Evolutionary conservation across 164 flowering plant genomes (phyloP).

Genomic region (Berberis vulgaris): DNA sequence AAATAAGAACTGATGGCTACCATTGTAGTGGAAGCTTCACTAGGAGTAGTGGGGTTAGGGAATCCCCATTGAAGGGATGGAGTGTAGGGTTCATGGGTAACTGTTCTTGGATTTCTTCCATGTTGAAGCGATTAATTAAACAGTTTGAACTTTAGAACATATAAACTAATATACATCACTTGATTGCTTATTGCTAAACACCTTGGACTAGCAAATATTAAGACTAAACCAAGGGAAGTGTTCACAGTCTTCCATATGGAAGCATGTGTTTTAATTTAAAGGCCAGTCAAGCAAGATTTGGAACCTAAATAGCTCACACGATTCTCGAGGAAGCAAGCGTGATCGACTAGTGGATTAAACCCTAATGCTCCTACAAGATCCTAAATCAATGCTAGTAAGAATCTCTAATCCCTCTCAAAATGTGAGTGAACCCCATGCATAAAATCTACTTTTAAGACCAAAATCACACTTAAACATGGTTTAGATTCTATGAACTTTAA

Average conservation of each 20-base stretch:
- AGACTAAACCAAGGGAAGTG: conserved; percentile 4
- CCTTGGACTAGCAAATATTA: conserved; percentile 4
- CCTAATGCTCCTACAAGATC: conserved; percentile 12
- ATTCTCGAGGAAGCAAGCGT: conserved; percentile 3
- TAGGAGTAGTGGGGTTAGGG: conserved; percentile 5
- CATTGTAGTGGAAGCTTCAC: conserved; percentile 13
- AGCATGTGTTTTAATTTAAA: conserved; percentile 11
- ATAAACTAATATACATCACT: conserved; percentile 12
- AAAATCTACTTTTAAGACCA: not conserved
- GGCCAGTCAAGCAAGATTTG: conserved; percentile 13
- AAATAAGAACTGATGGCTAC: conserved; percentile 7
- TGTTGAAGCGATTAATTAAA: not conserved
- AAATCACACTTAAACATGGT: not conserved
- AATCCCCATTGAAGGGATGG: conserved; percentile 7
- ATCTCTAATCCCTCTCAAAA: not conserved
- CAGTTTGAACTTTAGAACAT: not conserved
- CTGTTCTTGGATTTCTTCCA: not conserved
- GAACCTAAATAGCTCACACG: conserved; percentile 8
- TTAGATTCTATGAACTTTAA: not conserved
- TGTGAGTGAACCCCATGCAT: not conserved
- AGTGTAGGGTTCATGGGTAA: conserved; percentile 8
- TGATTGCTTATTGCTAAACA: conserved; percentile 6
- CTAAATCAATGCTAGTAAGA: conserved; percentile 1
- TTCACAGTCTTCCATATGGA: conserved; percentile 17
- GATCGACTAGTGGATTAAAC: not conserved